phyloP scores from a whole-genome alignment of 2,329 filamentous ascomycete genomes.

The Ophidiomyces ophidiicola region DNA sequence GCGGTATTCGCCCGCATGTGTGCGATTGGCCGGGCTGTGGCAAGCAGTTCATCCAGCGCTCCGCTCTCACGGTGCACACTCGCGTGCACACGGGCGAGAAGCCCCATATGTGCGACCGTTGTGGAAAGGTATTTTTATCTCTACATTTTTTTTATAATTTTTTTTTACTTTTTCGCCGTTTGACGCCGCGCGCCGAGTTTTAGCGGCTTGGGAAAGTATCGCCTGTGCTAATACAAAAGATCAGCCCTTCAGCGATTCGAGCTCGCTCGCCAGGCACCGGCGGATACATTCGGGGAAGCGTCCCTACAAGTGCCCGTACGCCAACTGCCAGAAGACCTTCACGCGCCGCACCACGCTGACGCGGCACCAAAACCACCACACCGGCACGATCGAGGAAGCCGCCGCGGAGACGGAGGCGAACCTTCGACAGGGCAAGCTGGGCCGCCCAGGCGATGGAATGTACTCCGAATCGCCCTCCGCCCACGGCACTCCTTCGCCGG shows the following conservation, averaged over 20 bases:
- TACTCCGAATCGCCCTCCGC: constrained; percentile 36
- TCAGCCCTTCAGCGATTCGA: constrained; percentile 91
- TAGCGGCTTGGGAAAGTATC: too few species aligned
- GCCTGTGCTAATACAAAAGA: constrained; percentile 15
- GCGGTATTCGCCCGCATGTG: constrained; percentile 75
- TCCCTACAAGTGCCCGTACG: constrained; percentile 94
- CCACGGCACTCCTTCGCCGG: constrained; percentile 63
- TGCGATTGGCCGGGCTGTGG: constrained; percentile 82
- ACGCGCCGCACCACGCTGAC: constrained; percentile 90
- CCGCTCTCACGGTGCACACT: constrained; percentile 85
- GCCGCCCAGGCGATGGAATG: constrained; percentile 28
- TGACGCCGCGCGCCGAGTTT: too few species aligned
- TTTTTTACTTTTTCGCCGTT: too few species aligned
- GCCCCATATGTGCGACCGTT: constrained; percentile 93
- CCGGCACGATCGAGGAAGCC: constrained; percentile 86
- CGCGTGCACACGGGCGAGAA: constrained; percentile 97
- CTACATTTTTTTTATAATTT: constrained; percentile 4
- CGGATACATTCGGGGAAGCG: constrained; percentile 91
- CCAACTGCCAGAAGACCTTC: constrained; percentile 96
- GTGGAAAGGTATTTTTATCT: constrained; percentile 63
- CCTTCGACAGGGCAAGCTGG: constrained; percentile 45
- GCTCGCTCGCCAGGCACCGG: constrained; percentile 81
- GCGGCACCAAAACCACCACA: constrained; percentile 90
- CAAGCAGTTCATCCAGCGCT: constrained; percentile 95
- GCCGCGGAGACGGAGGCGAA: constrained; percentile 79